Evolutionary conservation across 2,329 filamentous ascomycete genomes (phyloP).

Genomic region (Fusarium sp.): DNA sequence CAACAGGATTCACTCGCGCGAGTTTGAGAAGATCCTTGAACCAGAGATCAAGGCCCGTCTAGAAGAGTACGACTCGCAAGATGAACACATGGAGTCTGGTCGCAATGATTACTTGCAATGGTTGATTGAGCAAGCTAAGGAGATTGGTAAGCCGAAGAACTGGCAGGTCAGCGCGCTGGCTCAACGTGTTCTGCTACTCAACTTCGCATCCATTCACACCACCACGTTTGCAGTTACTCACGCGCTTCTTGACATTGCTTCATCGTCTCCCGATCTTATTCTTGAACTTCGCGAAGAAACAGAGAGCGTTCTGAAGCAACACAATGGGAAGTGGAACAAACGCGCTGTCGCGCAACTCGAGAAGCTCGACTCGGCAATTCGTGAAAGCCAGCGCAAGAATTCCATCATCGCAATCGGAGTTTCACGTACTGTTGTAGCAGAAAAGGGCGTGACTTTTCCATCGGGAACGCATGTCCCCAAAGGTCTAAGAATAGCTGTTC

Average conservation of each 20-base stretch:
- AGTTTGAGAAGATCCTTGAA: not conserved
- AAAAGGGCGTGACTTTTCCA: slow-evolving; percentile 1
- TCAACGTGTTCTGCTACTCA: not conserved
- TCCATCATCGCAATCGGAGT: not conserved
- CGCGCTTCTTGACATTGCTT: not conserved
- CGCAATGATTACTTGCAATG: not conserved
- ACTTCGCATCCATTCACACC: slow-evolving; percentile 9
- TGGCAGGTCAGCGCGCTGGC: not conserved
- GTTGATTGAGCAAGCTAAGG: slow-evolving; percentile 4
- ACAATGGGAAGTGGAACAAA: not conserved
- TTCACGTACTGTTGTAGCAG: not conserved
- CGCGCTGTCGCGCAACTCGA: not conserved
- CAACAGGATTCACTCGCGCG: slow-evolving; percentile 2
- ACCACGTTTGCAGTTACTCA: slow-evolving; percentile 7
- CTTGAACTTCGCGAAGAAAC: not conserved
- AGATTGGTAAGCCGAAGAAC: slow-evolving; percentile 1
- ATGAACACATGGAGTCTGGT: not conserved
- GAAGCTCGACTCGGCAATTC: slow-evolving; percentile 10
- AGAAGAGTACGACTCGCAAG: not conserved
- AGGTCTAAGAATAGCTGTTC: not conserved
- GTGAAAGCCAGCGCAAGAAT: slow-evolving; percentile 16
- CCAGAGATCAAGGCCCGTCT: slow-evolving; percentile 1
- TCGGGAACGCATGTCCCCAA: slow-evolving; percentile 1
- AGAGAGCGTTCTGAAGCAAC: not conserved
- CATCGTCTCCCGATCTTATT: not conserved